A percentile compares a stretch with the other conserved stretches of the same genome.
These are phyloP conservation scores for Aspergillus hiratsukae DNA, from an alignment of 2,329 filamentous ascomycete species.

Conservation along the genomic window DNA sequence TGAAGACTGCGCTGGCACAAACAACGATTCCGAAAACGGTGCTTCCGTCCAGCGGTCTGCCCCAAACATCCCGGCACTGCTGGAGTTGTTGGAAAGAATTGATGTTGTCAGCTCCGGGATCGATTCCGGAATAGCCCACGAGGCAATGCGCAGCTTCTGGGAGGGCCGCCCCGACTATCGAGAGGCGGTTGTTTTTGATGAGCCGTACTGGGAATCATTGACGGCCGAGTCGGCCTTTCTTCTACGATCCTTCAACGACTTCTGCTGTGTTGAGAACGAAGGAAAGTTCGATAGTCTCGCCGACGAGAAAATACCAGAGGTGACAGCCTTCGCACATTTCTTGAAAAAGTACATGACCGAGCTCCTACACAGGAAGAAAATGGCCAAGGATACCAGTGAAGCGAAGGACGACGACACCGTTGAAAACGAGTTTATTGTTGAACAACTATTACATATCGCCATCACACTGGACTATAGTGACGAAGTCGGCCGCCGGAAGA, in stretches of 20 bases:
- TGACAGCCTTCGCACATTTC: slow-evolving; percentile 83
- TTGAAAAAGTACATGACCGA: slow-evolving; percentile 71
- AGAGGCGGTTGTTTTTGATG: slow-evolving; percentile 42
- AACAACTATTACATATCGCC: slow-evolving; percentile 89
- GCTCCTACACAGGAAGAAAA: slow-evolving; percentile 39
- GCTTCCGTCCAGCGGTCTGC: slow-evolving; percentile 47
- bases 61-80: slow-evolving; percentile 74
- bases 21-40: slow-evolving; percentile 55
- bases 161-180: slow-evolving; percentile 67
- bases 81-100: slow-evolving; percentile 89
- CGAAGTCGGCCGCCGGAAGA: slow-evolving; percentile 89
- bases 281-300: slow-evolving; percentile 69
- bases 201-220: slow-evolving; percentile 44
- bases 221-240: slow-evolving; percentile 84
- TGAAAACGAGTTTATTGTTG: slow-evolving; percentile 91
- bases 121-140: slow-evolving; percentile 83
- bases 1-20: slow-evolving; percentile 77
- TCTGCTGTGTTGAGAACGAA: slow-evolving; percentile 70
- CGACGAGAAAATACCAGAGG: slow-evolving; percentile 92
- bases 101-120: slow-evolving; percentile 87
- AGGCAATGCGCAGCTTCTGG: slow-evolving; percentile 97
- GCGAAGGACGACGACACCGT: slow-evolving; percentile 76
- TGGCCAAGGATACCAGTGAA: slow-evolving; percentile 47
- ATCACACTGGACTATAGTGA: slow-evolving; percentile 95
- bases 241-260: slow-evolving; percentile 89